Conservation (phyloP, 2,329 filamentous ascomycete genomes). For the Tolypocladium tundrense region DNA sequence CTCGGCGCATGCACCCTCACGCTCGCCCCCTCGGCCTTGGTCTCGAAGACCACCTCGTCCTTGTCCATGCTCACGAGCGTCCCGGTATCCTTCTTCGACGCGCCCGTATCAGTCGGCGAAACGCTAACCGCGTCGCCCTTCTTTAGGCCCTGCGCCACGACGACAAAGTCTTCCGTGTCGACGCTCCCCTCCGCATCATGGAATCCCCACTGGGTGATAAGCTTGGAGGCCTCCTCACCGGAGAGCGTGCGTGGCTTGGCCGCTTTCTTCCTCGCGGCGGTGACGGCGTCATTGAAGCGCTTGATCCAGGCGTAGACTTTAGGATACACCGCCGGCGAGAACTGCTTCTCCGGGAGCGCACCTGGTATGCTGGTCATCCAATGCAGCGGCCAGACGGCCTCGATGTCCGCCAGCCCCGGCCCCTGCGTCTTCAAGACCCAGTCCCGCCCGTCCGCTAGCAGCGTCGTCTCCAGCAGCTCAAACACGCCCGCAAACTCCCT, state of each 20-base stretch:
- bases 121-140: slow-evolving; percentile 45
- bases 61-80: slow-evolving; percentile 38
- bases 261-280: slow-evolving; percentile 24
- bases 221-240: slow-evolving; percentile 41
- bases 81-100: slow-evolving; percentile 47
- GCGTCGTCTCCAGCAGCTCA: slow-evolving; percentile 47
- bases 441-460: slow-evolving; percentile 54
- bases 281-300: slow-evolving; percentile 44
- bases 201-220: slow-evolving; percentile 34
- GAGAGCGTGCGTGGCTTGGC: slow-evolving; percentile 31
- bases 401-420: slow-evolving; percentile 55
- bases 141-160: slow-evolving; percentile 33
- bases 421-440: slow-evolving; percentile 48
- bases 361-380: slow-evolving; percentile 50
- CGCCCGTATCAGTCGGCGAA: slow-evolving; percentile 53
- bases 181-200: slow-evolving; percentile 33
- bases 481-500: slow-evolving; percentile 43
- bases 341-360: slow-evolving; percentile 39
- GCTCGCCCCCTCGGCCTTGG: slow-evolving; percentile 26
- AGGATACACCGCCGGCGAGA: slow-evolving; percentile 45
- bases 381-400: slow-evolving; percentile 57
- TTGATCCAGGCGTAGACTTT: slow-evolving; percentile 52
- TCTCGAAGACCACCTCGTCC: slow-evolving; percentile 49
- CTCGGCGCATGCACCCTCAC: slow-evolving; percentile 52
- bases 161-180: slow-evolving; percentile 37